Base-by-base conservation (phyloP, 2,329 filamentous ascomycete species). In the Metarhizium robertsii region DNA sequence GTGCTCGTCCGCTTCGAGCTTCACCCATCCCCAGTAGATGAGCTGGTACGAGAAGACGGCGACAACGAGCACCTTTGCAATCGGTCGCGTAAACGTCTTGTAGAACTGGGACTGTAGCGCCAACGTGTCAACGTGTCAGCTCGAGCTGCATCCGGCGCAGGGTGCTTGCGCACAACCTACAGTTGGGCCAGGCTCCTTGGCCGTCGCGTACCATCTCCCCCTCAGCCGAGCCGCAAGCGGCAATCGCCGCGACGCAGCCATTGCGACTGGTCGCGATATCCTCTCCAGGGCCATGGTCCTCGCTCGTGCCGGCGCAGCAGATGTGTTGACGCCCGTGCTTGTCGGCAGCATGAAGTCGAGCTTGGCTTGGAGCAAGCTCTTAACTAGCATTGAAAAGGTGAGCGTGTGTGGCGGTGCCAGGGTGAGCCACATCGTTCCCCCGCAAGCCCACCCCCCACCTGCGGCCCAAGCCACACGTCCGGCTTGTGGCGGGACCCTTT, bases 41-140 rank as follows among this genome's bases (percentile, higher is more conserved):
- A 88, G 64, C 71, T 94, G 89, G 69, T 92, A 94, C 2, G 85
- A 87, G 65, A 90, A 84, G 55, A 91, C 79, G 54, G 89, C 87
- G 65, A 87, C 79, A 42, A 92, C 77, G 61, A 90, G 81, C 54
- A 84, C 84, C 72, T 91, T 92, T 53, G 82, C 79, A 49, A 92
- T 76, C 2, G 89, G 88, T 2, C 86, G 79, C 43, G 84, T 83
- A 66, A 90, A 91, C 14, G 82, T 83, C 66, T 83, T 85, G 75
- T 90, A 92, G 73, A 92, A 92, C 50, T 78, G 74, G 52, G 80
- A 71, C 81, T 87, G 62, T 7, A 18, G 36, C 16, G 16, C 2
- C 36, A 18, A 30, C 1, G 32, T 6, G 46, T 25, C 2, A 25
- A 25, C 25, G 25, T 4, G 25, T 25, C 25, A 25, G 25, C 25